These are phyloP conservation scores for Pulveroboletus sp. DNA, from an alignment of 768 basidiomycete species.

Conservation along the genomic window DNA sequence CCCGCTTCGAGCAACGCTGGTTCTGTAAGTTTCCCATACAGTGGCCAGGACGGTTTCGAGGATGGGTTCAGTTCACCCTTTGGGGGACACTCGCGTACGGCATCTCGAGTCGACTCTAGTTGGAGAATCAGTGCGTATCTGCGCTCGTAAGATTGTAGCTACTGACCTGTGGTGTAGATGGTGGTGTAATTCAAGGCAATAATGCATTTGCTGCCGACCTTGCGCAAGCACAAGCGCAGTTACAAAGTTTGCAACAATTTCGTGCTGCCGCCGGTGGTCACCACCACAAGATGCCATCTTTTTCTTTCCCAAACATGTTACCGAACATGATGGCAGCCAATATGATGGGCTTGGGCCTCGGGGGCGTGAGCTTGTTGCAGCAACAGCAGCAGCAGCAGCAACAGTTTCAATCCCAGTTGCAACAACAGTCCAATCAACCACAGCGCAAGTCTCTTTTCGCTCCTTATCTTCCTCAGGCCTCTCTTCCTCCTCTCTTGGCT, in stretches of 20 bases:
- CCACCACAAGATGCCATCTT: constrained; percentile 95
- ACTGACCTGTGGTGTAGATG: constrained; percentile 45
- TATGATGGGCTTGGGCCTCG: constrained; percentile 87
- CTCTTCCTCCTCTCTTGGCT: constrained; percentile 91
- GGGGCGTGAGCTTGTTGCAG: constrained; percentile 81
- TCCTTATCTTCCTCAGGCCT: constrained; percentile 97
- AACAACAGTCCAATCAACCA: constrained; percentile 88
- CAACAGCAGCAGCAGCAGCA: constrained; percentile 73
- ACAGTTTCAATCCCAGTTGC: constrained; percentile 93
- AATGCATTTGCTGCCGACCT: constrained; percentile 77
- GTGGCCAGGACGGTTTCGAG: constrained; percentile 67
- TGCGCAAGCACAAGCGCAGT: constrained; percentile 94
- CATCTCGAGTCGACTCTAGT: constrained; percentile 74
- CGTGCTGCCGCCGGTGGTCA: constrained; percentile 92
- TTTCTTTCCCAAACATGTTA: constrained; percentile 97
- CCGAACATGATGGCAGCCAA: constrained; percentile 97
- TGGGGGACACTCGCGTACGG: constrained; percentile 71
- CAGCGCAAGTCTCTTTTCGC: constrained; percentile 98
- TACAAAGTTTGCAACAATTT: constrained; percentile 95
- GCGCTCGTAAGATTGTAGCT: not conserved
- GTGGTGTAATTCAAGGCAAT: constrained; percentile 66
- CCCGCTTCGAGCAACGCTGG: constrained; percentile 43
- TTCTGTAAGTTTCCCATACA: constrained; percentile 50
- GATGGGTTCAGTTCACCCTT: constrained; percentile 72
- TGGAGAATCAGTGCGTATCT: constrained; percentile 82